phyloP scores from a whole-genome alignment of 2,329 filamentous ascomycete species.

The Xylariales sp. region DNA sequence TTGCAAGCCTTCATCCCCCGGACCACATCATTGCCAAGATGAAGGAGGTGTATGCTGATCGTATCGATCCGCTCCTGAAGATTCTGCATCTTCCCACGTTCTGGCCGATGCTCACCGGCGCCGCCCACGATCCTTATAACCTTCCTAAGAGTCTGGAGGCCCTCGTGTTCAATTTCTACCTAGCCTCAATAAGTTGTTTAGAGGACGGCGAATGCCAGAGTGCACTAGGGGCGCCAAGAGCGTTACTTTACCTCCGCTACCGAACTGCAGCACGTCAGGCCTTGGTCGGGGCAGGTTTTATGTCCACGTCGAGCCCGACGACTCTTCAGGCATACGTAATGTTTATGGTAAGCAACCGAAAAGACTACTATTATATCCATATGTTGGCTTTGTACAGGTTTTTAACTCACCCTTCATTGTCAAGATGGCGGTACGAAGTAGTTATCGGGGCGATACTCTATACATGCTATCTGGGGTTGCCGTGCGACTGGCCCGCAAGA shows the following conservation, averaged over 20 bases:
- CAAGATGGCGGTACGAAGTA: constrained; percentile 22
- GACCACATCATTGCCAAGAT: constrained; percentile 7
- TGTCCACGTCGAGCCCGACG: constrained; percentile 22
- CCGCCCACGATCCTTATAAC: constrained; percentile 9
- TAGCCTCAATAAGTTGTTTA: constrained; percentile 50
- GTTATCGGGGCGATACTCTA: constrained; percentile 10
- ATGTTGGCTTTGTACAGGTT: too few species aligned
- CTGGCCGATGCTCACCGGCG: constrained; percentile 15
- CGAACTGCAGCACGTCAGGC: constrained; percentile 61
- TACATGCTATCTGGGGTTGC: constrained; percentile 12
- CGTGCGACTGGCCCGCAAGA: constrained; percentile 25
- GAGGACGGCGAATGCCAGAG: constrained; percentile 38
- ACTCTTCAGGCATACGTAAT: constrained; percentile 12
- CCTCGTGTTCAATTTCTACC: constrained; percentile 59
- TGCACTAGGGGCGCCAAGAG: constrained; percentile 47
- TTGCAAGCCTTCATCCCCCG: constrained; percentile 10
- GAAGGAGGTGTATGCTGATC: constrained; percentile 10
- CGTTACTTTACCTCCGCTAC: constrained; percentile 46
- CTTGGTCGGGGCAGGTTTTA: constrained; percentile 56
- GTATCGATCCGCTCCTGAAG: constrained; percentile 11
- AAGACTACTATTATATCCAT: constrained; percentile 56
- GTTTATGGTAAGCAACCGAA: constrained; percentile 18
- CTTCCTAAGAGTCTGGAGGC: constrained; percentile 46
- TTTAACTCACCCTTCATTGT: constrained; percentile 58
- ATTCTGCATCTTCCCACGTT: constrained; percentile 16